phyloP scores from a whole-genome alignment of 352 stramenopile genomes.

The Aphanomyces euteiches region DNA sequence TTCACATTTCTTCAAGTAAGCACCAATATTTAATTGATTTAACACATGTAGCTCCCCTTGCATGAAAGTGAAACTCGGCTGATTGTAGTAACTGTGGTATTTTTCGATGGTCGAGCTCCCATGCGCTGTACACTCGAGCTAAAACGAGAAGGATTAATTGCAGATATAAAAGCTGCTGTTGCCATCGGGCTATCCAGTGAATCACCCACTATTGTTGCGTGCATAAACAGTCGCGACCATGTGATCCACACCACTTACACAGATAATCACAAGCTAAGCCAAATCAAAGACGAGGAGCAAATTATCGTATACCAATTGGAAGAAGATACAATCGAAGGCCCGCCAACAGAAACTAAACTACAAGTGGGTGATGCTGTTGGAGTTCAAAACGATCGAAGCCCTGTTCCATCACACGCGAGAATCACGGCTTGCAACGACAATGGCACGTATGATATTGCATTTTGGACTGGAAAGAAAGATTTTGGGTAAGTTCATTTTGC shows the following conservation, averaged over 20 bases:
- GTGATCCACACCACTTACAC: conserved; percentile 15
- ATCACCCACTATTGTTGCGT: background rate
- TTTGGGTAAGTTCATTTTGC: background rate
- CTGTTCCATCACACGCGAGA: conserved; percentile 19
- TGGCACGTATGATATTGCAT: conserved; percentile 32
- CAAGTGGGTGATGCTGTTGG: conserved; percentile 29
- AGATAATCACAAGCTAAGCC: conserved; percentile 27
- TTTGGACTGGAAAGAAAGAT: conserved; percentile 26
- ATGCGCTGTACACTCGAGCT: conserved; percentile 76
- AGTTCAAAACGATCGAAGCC: conserved; percentile 28
- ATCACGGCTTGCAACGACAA: conserved; percentile 26
- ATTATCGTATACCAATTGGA: conserved; percentile 55
- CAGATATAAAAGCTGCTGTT: conserved; percentile 63
- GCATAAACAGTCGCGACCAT: conserved; percentile 15
- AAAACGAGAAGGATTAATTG: conserved; percentile 52
- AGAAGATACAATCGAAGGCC: background rate
- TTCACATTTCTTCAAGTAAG: conserved; percentile 78
- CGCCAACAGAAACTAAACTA: conserved; percentile 17
- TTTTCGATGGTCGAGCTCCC: conserved; percentile 60
- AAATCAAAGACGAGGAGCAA: conserved; percentile 75
- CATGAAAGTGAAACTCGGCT: conserved; percentile 78
- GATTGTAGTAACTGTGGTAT: conserved; percentile 78
- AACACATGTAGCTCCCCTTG: conserved; percentile 57
- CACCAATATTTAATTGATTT: background rate
- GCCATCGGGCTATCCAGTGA: conserved; percentile 38